Evolutionary conservation across 2,329 filamentous ascomycete species (phyloP), one percentile per base, ranked within the genome.

Genomic region (Calonectria fujianensis): DNA sequence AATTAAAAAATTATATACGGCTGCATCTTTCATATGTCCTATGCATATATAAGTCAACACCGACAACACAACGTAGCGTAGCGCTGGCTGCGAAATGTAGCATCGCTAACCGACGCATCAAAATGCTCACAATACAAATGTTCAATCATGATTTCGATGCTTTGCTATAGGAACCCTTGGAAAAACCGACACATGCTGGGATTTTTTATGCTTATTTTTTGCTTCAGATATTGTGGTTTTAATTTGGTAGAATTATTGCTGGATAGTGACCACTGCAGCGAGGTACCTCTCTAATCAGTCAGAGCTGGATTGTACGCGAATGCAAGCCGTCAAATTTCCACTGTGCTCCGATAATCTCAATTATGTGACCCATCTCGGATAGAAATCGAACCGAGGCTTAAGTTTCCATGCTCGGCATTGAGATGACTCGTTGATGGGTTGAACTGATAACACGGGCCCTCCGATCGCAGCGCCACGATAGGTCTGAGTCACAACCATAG

Each of bases 361-460:
- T 20, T 11, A n/a, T 57, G n/a, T 35, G 18, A 57, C 18, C 29
- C 31, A 48, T 48, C 7, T 35, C 29, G 52, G 52, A 11, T 35
- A 32, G 14, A 32, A 35, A 3, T 35, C 29, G 29, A 32, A 11
- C 52, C 52, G 52, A 57, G 16, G 29, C 32, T 35, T 31, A 13
- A n/a, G 18, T 57, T 27, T 35, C 18, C 31, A n/a, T 9, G 18
- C 4, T 41, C 24, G 37, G 37, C 31, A 41, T 41, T 20, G n/a
- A 20, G 35, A 18, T 63, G 35, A 63, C 57, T 63, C 57, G 14
- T 48, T 48, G 45, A 48, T 48, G n/a, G 18, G 8, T 63, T 41
- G 57, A 27, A 41, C 57, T 41, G 57, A 63, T 63, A 63, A 63
- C 57, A 61, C 57, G 57, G 57, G 57, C 57, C 57, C 52, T 57